Conservation (phyloP, 2,329 filamentous ascomycete genomes). For the Stagonosporopsis rhizophila region DNA sequence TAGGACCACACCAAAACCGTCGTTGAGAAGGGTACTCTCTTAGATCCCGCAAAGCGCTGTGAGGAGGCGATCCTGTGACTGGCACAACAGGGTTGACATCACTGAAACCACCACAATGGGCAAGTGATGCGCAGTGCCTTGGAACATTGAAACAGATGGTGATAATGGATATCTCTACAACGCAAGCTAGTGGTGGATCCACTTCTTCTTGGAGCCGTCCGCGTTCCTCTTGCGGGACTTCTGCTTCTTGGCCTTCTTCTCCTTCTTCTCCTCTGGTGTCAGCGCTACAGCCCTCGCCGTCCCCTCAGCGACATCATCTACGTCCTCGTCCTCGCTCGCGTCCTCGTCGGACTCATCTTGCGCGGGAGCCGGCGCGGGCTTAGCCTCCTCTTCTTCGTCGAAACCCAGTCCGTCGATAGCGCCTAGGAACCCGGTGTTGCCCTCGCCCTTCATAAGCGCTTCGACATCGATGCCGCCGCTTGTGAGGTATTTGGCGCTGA, state of each 20-base stretch:
- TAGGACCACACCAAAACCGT: too few species aligned
- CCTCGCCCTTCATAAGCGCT: constrained; percentile 66
- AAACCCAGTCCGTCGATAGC: constrained; percentile 56
- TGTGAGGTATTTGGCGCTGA: constrained; percentile 86
- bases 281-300: not conserved
- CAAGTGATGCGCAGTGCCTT: too few species aligned
- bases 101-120: too few species aligned
- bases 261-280: not conserved
- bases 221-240: constrained; percentile 15
- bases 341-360: constrained; percentile 28
- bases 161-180: not conserved
- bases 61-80: too few species aligned
- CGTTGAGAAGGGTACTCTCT: too few species aligned
- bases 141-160: not conserved
- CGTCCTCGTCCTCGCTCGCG: constrained; percentile 28
- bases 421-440: constrained; percentile 72
- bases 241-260: constrained; percentile 1
- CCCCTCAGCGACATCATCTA: not conserved
- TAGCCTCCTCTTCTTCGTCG: constrained; percentile 32
- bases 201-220: constrained; percentile 18
- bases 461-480: constrained; percentile 84
- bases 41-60: too few species aligned
- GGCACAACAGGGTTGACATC: too few species aligned
- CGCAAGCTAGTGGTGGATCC: constrained; percentile 12
- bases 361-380: constrained; percentile 23